Evolutionary conservation across 2,329 filamentous ascomycete species (phyloP).

Genomic region (Aspergillus sp.): DNA sequence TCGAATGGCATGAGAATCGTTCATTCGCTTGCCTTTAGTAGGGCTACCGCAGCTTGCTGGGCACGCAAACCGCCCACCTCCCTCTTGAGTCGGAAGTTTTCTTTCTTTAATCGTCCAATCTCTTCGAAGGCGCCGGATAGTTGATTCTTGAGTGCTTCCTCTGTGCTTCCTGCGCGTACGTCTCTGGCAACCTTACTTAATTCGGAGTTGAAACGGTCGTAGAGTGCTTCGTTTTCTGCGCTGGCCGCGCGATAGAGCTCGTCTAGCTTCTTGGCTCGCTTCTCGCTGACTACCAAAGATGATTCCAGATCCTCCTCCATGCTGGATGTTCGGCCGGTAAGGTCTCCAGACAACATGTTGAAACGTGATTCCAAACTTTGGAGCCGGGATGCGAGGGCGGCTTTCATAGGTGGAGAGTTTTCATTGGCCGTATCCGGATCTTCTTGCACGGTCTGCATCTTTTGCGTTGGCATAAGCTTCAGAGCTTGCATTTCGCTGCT

Average conservation of each 20-base stretch:
- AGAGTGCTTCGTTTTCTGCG: slow-evolving; percentile 86
- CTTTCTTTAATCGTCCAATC: slow-evolving; percentile 66
- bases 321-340: slow-evolving; percentile 53
- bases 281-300: slow-evolving; percentile 64
- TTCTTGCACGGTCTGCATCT: slow-evolving; percentile 8
- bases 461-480: slow-evolving; percentile 24
- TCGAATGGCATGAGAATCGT: slow-evolving; percentile 3
- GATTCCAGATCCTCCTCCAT: slow-evolving; percentile 65
- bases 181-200: slow-evolving; percentile 72
- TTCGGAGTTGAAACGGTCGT: slow-evolving; percentile 88
- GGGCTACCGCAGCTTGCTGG: slow-evolving; percentile 30
- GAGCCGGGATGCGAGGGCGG: slow-evolving; percentile 44
- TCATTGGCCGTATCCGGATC: slow-evolving; percentile 25
- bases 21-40: slow-evolving; percentile 24
- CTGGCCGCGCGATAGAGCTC: slow-evolving; percentile 80
- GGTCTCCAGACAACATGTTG: slow-evolving; percentile 50
- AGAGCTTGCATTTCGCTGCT: slow-evolving; percentile 63
- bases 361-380: slow-evolving; percentile 60
- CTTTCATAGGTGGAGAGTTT: slow-evolving; percentile 14
- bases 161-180: slow-evolving; percentile 66
- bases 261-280: slow-evolving; percentile 72
- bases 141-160: slow-evolving; percentile 65
- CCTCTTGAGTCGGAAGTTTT: slow-evolving; percentile 73
- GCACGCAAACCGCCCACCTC: slow-evolving; percentile 66
- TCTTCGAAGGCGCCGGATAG: slow-evolving; percentile 71